phyloP scores from a whole-genome alignment of 495 filamentous ascomycete genomes.

The Neurospora cerealis region DNA sequence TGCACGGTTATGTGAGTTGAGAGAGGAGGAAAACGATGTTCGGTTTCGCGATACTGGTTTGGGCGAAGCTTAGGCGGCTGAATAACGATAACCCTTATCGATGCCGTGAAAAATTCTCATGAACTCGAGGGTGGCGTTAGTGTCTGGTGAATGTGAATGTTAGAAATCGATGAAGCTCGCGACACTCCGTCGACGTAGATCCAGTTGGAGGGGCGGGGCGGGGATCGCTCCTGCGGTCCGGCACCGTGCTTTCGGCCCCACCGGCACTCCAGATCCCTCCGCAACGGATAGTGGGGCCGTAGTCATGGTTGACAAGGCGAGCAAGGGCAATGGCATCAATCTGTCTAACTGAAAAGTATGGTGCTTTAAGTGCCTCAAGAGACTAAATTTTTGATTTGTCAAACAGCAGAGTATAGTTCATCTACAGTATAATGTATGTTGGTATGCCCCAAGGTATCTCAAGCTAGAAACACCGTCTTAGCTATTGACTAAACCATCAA shows the following conservation, averaged over 20 bases:
- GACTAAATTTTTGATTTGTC: background rate
- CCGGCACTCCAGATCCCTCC: background rate
- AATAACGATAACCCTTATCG: background rate
- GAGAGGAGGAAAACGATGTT: background rate
- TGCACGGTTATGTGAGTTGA: background rate
- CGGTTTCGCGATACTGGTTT: background rate
- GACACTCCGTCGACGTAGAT: background rate
- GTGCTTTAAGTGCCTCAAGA: background rate
- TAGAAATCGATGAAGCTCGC: background rate
- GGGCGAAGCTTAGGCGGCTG: background rate
- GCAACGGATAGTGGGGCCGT: background rate
- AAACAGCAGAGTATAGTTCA: background rate
- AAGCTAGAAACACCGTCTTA: background rate
- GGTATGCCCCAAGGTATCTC: background rate
- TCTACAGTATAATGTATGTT: background rate
- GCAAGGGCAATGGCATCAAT: background rate
- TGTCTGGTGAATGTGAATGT: background rate
- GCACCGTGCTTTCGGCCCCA: background rate
- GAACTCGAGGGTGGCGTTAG: background rate
- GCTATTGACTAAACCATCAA: background rate
- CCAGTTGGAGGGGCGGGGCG: background rate
- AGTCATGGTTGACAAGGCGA: background rate
- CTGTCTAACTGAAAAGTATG: background rate
- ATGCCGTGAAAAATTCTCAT: background rate
- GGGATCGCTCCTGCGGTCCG: background rate